phyloP scores from a whole-genome alignment of 345 rosid genomes.

The Zanthoxylum bungeanum region DNA sequence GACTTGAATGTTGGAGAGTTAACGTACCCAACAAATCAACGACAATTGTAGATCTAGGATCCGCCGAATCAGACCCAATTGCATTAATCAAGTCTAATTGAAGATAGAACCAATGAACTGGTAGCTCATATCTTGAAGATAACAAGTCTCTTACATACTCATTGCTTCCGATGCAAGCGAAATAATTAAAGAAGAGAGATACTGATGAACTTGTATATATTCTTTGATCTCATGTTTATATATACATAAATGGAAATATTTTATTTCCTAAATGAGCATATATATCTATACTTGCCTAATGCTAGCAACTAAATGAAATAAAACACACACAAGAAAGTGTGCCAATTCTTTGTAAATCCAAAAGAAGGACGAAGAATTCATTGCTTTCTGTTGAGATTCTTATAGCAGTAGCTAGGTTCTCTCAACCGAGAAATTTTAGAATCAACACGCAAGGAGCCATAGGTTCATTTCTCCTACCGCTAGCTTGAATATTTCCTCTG shows the following conservation, averaged over 20 bases:
- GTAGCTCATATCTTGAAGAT: too few relatives aligned
- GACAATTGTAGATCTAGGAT: too few relatives aligned
- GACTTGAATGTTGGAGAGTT: too few relatives aligned
- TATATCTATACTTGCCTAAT: background rate
- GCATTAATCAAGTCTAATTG: too few relatives aligned
- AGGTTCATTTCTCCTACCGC: constrained; percentile 52
- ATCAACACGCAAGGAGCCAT: constrained; percentile 39
- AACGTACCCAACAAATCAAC: too few relatives aligned
- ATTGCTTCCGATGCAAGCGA: background rate
- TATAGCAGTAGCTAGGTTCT: background rate
- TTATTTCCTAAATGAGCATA: background rate
- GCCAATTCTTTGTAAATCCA: background rate
- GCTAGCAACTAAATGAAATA: background rate
- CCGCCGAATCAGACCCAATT: too few relatives aligned
- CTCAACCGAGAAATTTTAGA: background rate
- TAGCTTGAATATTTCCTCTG: constrained; percentile 41
- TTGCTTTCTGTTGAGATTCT: background rate
- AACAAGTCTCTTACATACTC: too few relatives aligned
- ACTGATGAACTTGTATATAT: background rate
- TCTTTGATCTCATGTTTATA: background rate
- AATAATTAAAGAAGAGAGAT: background rate
- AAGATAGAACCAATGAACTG: too few relatives aligned
- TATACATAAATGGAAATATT: background rate
- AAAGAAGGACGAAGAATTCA: background rate
- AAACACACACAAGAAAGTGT: background rate